These are phyloP conservation scores for Penicillium flavigenum DNA, from an alignment of 495 filamentous ascomycete genomes.

Conservation along the genomic window DNA sequence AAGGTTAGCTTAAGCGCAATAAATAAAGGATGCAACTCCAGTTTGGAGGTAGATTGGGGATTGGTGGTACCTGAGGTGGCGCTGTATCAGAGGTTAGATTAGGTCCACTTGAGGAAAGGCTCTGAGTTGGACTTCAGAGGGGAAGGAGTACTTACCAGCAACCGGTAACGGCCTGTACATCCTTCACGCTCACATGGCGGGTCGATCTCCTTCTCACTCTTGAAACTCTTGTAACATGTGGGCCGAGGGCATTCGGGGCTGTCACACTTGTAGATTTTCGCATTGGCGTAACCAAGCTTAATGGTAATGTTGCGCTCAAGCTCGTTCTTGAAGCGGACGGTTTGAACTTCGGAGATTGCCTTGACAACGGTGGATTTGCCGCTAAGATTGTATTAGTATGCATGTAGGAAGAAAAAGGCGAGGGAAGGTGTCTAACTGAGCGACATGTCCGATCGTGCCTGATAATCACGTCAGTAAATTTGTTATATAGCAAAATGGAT, in stretches of 20 bases:
- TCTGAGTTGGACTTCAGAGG: neutral
- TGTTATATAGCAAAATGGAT: neutral
- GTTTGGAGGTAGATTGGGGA: neutral
- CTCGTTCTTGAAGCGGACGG: conserved; percentile 99
- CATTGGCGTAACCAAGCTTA: conserved; percentile 98
- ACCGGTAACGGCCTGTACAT: conserved; percentile 77
- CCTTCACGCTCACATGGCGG: conserved; percentile 93
- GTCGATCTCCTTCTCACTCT: conserved; percentile 97
- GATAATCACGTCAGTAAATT: conserved; percentile 6
- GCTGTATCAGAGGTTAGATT: conserved; percentile 13
- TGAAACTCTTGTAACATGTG: conserved; percentile 94
- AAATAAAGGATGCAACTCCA: neutral
- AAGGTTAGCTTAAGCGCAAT: neutral
- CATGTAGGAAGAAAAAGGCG: neutral
- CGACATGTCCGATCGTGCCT: conserved; percentile 87
- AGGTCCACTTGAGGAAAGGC: neutral
- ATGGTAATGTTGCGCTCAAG: conserved; percentile 98
- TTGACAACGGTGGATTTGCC: conserved; percentile 97
- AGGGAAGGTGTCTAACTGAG: conserved; percentile 50
- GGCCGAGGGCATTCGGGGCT: conserved; percentile 86
- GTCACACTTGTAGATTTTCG: conserved; percentile 99
- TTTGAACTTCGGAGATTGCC: conserved; percentile 98
- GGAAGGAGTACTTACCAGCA: conserved; percentile 72
- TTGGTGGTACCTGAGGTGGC: conserved; percentile 38
- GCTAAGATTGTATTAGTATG: conserved; percentile 9